Evolutionary conservation across 2,329 filamentous ascomycete species (phyloP), one percentile per base, ranked within the genome.

Genomic region (Hypoxylon sp.): DNA sequence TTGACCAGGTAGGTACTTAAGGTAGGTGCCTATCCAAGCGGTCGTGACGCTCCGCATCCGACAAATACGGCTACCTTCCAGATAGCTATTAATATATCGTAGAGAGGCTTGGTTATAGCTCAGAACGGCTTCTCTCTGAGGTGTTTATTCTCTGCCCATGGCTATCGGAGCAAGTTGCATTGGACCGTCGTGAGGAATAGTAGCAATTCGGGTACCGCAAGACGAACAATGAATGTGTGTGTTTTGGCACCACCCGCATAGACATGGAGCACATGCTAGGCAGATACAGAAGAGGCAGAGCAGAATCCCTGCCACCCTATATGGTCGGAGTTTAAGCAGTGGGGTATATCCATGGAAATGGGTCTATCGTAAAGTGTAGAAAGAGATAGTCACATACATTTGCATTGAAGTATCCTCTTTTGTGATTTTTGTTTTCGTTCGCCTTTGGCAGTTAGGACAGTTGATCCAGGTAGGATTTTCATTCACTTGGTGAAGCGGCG

Each of bases 391-490:
- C 13, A 59, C 67, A 11, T 47, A 70, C 70, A 47, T 52, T 62
- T 72, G 67, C 54, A 61, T 60, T 11, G 26, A 22, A 48, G 42
- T 42, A 1, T 62, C 67, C 47, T 65, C 58, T 9, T 48, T 62
- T 0, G 19, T 48, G 10, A 39, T 47, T 9, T 29, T 56, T 10
- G 67, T 70, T 48, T 19, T 55, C 8, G 67, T 46, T 29, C 46
- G 33, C 26, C 24, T 51, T 22, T 63, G 61, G 35, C 70, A 72
- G 50, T 50, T 39, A 10, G 70, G 70, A 3, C 70, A 72, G 44
- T 72, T 64, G 29, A 72, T 68, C 64, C 55, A 68, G 1, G 47
- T 17, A n/a, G 61, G 46, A 0, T 56, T 1, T 9, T 33, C 19
- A 4, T 19, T 47, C 1, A 72, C 29, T 19, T 29, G 33, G 3